A percentile compares a stretch with the other conserved stretches of the same genome.
Conservation (phyloP, 2,329 filamentous ascomycete genomes). For the Colletotrichum zoysiae region DNA sequence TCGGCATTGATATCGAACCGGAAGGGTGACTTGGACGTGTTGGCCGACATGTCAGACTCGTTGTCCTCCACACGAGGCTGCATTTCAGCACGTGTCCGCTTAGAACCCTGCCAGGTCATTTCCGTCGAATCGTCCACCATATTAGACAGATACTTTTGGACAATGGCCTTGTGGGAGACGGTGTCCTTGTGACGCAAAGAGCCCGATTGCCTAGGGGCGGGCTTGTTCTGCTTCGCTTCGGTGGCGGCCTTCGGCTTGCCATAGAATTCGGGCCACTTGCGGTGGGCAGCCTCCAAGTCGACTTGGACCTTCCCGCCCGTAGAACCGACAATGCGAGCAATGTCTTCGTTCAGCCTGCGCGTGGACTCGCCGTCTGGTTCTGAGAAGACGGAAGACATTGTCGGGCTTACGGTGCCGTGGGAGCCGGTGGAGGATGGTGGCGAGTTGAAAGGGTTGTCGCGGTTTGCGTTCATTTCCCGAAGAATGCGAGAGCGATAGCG, state of each 20-base stretch:
- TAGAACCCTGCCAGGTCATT: conserved; percentile 55
- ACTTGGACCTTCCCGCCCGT: conserved; percentile 54
- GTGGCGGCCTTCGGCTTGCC: conserved; percentile 52
- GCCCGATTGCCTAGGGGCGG: conserved; percentile 23
- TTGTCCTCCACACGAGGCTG: conserved; percentile 67
- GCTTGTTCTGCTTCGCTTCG: conserved; percentile 18
- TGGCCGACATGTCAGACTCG: conserved; percentile 63
- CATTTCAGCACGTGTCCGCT: conserved; percentile 63
- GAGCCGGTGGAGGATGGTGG: conserved; percentile 70
- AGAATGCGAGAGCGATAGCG: conserved; percentile 62
- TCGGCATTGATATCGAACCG: conserved; percentile 43
- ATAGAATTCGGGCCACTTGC: conserved; percentile 67
- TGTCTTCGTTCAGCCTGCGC: conserved; percentile 62
- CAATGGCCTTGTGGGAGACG: conserved; percentile 51
- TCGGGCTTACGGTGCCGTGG: conserved; percentile 68
- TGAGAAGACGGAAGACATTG: conserved; percentile 65
- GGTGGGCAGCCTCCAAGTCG: conserved; percentile 61
- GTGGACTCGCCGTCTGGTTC: conserved; percentile 68
- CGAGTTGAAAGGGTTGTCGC: conserved; percentile 69
- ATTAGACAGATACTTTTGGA: conserved; percentile 46
- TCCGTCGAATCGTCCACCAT: conserved; percentile 58
- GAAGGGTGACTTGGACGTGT: conserved; percentile 56
- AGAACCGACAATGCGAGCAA: conserved; percentile 57
- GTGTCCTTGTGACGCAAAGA: conserved; percentile 59
- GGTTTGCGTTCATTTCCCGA: conserved; percentile 65